Evolutionary conservation across 257 asterid species (phyloP), one percentile per base, ranked within the genome.

Genomic region (Ophiorrhiza pumila): DNA sequence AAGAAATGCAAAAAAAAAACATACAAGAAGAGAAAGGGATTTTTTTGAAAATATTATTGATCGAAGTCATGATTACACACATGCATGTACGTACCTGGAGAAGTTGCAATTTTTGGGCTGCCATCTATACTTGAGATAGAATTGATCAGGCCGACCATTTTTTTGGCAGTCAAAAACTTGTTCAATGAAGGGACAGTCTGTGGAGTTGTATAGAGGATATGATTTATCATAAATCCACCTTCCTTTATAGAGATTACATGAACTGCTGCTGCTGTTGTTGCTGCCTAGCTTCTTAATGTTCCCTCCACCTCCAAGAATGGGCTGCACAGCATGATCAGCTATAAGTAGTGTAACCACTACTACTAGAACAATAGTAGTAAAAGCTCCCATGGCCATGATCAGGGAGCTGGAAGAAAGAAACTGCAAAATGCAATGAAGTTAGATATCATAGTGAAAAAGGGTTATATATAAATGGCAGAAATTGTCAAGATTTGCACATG

Each of bases 101-200:
- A 69, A 20, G 49, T 59, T 34, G 57, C 79, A 76, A 42, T 39
- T 25, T 52, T 1, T 35, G 59, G 75, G 79, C 27, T 76, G 75
- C 79, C 79, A 76, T 76, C 69, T 76, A 61, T 68, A 76, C 47
- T 76, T 76, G 10, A 76, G 75, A 59, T 76, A 76, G 29, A 27
- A 55, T 11, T 20, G 73, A 50, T 76, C 71, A 20, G 69, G 32
- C 18, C 75, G 63, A 34, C 68, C 73, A 31, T 65, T 76, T 9
- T 59, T 43, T 32, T 52, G 46, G 63, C 79, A 76, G 34, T 76
- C 67, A 69, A 76, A 76, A 4, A 52, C 57, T 1, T 6, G 27
- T 50, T 72, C 71, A 35, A 76, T 69, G 49, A 76, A 76, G 20
- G 79, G 75, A 62, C 79, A 76, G 47, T 71, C 73, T 35, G 56